A percentile compares a stretch with the other conserved stretches of the same genome.
Evolutionary conservation across 2,329 filamentous ascomycete genomes (phyloP).

Genomic region (Phaeophleospora eucalypticola): DNA sequence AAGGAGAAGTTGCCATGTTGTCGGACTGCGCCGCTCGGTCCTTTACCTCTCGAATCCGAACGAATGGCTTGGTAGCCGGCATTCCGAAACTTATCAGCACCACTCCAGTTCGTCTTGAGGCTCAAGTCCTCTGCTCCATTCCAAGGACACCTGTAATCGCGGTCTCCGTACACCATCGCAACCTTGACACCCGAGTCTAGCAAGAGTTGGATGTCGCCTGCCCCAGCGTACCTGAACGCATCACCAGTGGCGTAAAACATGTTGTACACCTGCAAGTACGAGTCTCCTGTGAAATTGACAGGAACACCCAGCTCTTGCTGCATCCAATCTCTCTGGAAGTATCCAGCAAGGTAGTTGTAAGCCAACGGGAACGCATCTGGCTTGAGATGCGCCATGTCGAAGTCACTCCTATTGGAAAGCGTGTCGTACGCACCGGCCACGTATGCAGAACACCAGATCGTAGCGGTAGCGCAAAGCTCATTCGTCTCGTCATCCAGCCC

Average conservation of each 20-base stretch:
- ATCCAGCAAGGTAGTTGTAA: conserved; percentile 36
- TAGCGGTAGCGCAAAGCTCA: conserved; percentile 36
- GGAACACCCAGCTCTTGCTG: conserved; percentile 45
- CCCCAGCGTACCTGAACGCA: conserved; percentile 13
- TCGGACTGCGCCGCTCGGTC: conserved; percentile 30
- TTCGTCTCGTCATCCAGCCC: conserved; percentile 38
- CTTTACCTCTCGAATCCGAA: conserved; percentile 25
- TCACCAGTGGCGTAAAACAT: conserved; percentile 19
- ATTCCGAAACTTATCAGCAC: conserved; percentile 17
- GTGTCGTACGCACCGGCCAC: conserved; percentile 13
- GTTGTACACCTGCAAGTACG: conserved; percentile 2
- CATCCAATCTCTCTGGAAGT: conserved; percentile 44
- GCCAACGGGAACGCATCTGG: conserved; percentile 22
- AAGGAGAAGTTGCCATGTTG: conserved; percentile 35
- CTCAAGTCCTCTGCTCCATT: conserved; percentile 28
- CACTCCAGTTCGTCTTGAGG: conserved; percentile 25
- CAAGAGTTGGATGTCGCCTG: conserved; percentile 26
- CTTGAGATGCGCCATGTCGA: conserved; percentile 23
- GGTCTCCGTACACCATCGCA: conserved; percentile 28
- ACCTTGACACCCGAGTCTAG: conserved; percentile 25
- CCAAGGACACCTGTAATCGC: conserved; percentile 30
- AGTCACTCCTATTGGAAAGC: conserved; percentile 16
- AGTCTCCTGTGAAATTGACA: conserved; percentile 42
- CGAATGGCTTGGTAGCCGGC: conserved; percentile 32
- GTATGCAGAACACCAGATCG: conserved; percentile 8